Conservation (phyloP, 2,329 filamentous ascomycete genomes). For the Fusarium sp. region DNA sequence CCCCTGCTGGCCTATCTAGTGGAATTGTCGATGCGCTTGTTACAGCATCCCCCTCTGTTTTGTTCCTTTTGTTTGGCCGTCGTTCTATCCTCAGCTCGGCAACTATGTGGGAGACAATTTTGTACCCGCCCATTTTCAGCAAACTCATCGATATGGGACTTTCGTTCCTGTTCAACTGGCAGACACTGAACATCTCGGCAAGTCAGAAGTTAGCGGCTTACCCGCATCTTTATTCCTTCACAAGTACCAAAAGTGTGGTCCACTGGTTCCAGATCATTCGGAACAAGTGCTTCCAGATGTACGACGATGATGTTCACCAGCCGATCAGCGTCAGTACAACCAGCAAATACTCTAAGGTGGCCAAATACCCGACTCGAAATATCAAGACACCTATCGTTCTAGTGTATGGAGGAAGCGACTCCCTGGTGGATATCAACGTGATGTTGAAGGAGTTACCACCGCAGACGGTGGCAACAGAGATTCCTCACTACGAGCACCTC, state of each 20-base stretch:
- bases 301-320: conserved; percentile 91
- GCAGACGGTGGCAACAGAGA: conserved; percentile 87
- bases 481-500: conserved; percentile 95
- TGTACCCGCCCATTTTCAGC: conserved; percentile 95
- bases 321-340: conserved; percentile 78
- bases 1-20: conserved; percentile 89
- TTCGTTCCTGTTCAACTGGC: conserved; percentile 91
- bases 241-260: conserved; percentile 95
- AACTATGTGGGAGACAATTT: conserved; percentile 96
- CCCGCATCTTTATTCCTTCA: conserved; percentile 95
- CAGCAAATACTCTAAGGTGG: conserved; percentile 94
- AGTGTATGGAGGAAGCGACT: conserved; percentile 94
- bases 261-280: conserved; percentile 99
- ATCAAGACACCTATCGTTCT: conserved; percentile 96
- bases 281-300: conserved; percentile 97
- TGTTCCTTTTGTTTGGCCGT: conserved; percentile 93
- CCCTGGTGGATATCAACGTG: conserved; percentile 90
- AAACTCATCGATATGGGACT: conserved; percentile 87
- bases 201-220: conserved; percentile 96
- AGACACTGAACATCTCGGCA: conserved; percentile 83
- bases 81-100: conserved; percentile 92
- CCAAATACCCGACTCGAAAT: conserved; percentile 95
- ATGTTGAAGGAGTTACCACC: conserved; percentile 91
- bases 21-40: conserved; percentile 93
- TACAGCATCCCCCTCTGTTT: conserved; percentile 91